Conservation (phyloP, 1,284 basidiomycete species). For the Irpex lacteus region DNA sequence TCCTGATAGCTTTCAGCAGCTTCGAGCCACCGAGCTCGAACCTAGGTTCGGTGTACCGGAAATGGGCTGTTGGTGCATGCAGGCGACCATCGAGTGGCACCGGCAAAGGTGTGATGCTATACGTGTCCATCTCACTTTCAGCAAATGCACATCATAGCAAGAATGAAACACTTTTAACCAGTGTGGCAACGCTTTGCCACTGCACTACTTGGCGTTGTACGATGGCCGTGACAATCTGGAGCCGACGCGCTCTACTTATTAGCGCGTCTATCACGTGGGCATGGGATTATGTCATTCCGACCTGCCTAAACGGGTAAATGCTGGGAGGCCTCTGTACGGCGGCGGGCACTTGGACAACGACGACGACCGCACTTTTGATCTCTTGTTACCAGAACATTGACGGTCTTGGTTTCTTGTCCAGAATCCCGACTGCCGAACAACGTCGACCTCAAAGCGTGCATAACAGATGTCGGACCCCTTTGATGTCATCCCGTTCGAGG, state of each 20-base stretch:
- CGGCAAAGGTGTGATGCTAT: neutral
- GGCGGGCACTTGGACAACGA: neutral
- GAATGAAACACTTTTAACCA: too few species aligned
- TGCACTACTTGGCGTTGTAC: too few species aligned
- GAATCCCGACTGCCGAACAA: neutral
- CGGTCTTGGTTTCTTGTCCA: neutral
- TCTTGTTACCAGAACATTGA: neutral
- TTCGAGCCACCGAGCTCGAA: slow-evolving; percentile 1
- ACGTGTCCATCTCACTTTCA: neutral
- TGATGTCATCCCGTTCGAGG: slow-evolving; percentile 80
- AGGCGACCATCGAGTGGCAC: neutral
- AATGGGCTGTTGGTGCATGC: neutral
- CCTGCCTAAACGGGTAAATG: neutral
- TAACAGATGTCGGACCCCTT: slow-evolving; percentile 56
- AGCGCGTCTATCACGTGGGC: too few species aligned
- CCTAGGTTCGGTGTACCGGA: neutral
- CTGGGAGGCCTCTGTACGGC: neutral
- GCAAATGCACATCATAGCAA: neutral
- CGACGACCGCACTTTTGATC: neutral
- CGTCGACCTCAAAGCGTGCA: neutral
- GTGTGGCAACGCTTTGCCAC: too few species aligned
- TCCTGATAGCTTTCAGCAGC: slow-evolving; percentile 8
- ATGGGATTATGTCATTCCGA: neutral
- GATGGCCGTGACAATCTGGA: too few species aligned
- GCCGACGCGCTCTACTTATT: too few species aligned